Evolutionary conservation across 1,284 basidiomycete species (phyloP), one percentile per base, ranked within the genome.

Genomic region (Papiliotrema laurentii): DNA sequence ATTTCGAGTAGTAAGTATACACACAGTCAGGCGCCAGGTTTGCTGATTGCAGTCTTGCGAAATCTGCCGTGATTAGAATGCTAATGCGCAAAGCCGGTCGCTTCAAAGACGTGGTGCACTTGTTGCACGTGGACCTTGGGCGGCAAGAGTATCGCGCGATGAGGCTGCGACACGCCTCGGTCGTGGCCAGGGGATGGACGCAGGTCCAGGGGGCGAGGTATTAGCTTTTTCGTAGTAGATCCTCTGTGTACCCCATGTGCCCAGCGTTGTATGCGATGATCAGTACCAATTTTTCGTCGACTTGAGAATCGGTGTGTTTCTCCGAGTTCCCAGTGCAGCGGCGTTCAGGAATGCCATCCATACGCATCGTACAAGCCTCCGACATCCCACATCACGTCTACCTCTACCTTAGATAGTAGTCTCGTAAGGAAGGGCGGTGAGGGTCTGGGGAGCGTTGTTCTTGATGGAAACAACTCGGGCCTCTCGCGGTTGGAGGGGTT

Each of bases 391-490:
- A 28, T 45, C 43, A 48, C 35, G 41, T 30, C 47, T 24, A 27
- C 39, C 36, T 43, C 39, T 46, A 41, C 49, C 56, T 71, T 73
- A 74, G 66, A 74, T 74, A 58, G 64, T 68, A 59, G 73, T 74
- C 66, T 74, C 73, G 73, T 74, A 97, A 65, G 83, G 83, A 68
- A 90, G 81, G 68, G 92, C 91, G 57, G 82, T 83, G 76, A 98
- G 89, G 55, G 94, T 97, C 79, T 94, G 87, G 51, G 94, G 89
- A 38, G 81, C 78, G 79, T 97, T 97, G 69, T 83, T 81, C 63
- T 76, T 75, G 58, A 79, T 75, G 51, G 86, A 85, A 72, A 98
- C 83, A 63, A 81, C 83, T 76, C 79, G 83, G 27, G 88, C 81
- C 66, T 84, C 84, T 56, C 92, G 85, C 58, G 96, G 94, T 58